phyloP scores from a whole-genome alignment of 495 filamentous ascomycete genomes.

The Aspergillus cristatus region DNA sequence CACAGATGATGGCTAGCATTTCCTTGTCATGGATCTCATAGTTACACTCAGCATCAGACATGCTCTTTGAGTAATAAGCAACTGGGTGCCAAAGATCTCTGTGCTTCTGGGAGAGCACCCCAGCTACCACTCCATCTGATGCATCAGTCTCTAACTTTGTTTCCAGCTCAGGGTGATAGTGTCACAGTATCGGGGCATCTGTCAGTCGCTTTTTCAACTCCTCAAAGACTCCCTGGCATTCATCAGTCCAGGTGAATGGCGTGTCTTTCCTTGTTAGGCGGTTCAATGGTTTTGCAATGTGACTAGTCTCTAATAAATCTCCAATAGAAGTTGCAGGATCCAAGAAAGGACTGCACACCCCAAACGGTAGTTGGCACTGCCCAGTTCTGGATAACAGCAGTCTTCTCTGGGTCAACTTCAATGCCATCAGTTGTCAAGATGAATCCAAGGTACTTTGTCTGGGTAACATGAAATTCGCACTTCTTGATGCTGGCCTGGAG shows the following conservation, averaged over 20 bases:
- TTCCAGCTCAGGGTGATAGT: constrained; percentile 5
- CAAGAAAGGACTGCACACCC: no score
- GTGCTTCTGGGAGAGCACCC: constrained; percentile 1
- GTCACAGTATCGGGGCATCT: constrained; percentile 1
- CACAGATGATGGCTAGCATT: constrained; percentile 16
- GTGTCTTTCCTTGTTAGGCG: not conserved
- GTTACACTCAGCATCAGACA: constrained; percentile 17
- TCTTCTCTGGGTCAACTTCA: no score
- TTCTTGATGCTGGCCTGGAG: no score
- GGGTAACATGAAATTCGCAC: no score
- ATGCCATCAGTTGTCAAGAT: no score
- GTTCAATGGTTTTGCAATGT: constrained; percentile 6
- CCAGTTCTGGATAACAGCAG: no score
- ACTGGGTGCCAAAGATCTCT: constrained; percentile 4
- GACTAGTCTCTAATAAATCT: constrained; percentile 3
- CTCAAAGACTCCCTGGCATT: no score
- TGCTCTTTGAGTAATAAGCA: constrained; percentile 16
- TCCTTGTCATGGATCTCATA: constrained; percentile 25
- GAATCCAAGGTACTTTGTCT: no score
- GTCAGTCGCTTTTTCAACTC: no score
- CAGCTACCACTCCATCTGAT: constrained; percentile 4
- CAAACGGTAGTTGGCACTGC: not conserved
- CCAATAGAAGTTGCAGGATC: no score
- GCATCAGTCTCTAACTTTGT: constrained; percentile 10
- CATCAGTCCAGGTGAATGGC: no score